Base-by-base conservation (phyloP, 208 protist species). In the Tetramitus jugosus region DNA sequence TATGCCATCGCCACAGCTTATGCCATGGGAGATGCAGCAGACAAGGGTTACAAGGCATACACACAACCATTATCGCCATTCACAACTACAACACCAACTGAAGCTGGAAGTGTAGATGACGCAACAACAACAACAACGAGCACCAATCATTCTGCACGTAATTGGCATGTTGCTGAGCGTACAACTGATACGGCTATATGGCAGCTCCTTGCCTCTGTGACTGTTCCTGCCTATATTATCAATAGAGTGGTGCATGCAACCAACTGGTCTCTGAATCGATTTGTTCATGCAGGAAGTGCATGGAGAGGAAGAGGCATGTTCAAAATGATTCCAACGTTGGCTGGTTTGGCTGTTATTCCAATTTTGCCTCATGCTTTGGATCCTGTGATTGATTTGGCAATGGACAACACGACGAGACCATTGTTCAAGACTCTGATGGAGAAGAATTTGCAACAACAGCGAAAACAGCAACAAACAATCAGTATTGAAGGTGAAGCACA, bases 21-120 rank as follows among this genome's bases (percentile, higher is more conserved):
- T 33, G 49, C 67, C 20, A 6, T 74, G 8, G 67, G 10, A 31
- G 67, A 74, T 74, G 67, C 49, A n/a, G 29, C 35, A 10, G 26
- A 74, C 20, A 74, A 74, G 20, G 67, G 46, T 35, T 33, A 74
- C 8, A 74, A 40, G 20, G 10, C 4, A 74, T 74, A 62, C 29
- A 62, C 49, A 26, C 10, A 56, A 20, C n/a, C n/a, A n/a, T n/a
- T n/a, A n/a, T n/a, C n/a, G n/a, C n/a, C n/a, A n/a, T n/a, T n/a
- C n/a, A n/a, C n/a, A n/a, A n/a, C n/a, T n/a, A n/a, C n/a, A n/a
- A n/a, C n/a, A n/a, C n/a, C n/a, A n/a, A n/a, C n/a, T n/a, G n/a
- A n/a, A n/a, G n/a, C n/a, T n/a, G n/a, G n/a, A n/a, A n/a, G n/a
- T n/a, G n/a, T n/a, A n/a, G n/a, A n/a, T n/a, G n/a, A n/a, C n/a